Evolutionary conservation across 202 grass and related monocot species (phyloP).

Genomic region (Brachypodium distachyon): DNA sequence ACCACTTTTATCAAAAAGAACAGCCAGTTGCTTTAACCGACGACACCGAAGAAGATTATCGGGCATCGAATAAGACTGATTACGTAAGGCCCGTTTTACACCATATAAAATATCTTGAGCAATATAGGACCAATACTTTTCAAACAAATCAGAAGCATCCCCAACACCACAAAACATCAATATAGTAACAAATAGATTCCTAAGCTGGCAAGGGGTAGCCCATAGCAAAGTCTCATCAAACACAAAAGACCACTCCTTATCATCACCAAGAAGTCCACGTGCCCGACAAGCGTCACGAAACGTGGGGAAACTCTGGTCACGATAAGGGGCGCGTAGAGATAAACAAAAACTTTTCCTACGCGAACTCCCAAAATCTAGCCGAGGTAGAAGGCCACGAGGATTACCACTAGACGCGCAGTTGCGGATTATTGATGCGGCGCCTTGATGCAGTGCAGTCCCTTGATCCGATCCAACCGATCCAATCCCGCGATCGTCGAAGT

Average conservation of each 20-base stretch:
- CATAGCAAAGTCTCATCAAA: neutral
- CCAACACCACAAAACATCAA: neutral
- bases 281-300: neutral
- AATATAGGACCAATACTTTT: neutral
- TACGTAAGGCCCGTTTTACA: accelerated
- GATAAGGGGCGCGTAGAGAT: no score
- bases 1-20: neutral
- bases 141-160: neutral
- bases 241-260: neutral
- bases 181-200: neutral
- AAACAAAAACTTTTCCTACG: no score
- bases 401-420: no score
- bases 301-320: no score
- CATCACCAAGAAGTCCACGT: neutral
- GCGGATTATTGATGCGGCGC: no score
- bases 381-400: no score
- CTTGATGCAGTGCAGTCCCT: no score
- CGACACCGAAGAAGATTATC: neutral
- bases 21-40: accelerated
- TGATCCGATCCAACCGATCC: no score
- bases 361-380: no score
- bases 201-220: neutral
- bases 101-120: neutral
- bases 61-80: neutral
- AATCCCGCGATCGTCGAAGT: no score